phyloP scores from a whole-genome alignment of 2,329 filamentous ascomycete genomes.

The Gnomoniopsis smithogilvyi region DNA sequence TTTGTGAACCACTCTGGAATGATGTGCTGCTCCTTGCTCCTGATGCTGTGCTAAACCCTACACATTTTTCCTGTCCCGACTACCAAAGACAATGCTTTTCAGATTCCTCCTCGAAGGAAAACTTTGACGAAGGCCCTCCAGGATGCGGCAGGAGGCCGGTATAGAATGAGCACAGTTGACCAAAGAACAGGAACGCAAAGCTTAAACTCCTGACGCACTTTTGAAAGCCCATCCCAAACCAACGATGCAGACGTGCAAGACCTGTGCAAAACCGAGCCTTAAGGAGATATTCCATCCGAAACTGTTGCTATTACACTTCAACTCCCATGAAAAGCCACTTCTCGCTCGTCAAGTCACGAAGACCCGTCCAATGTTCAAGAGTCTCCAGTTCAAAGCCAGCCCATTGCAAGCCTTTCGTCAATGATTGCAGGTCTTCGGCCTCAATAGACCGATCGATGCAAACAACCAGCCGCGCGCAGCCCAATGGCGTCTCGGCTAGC shows the following conservation, averaged over 20 bases:
- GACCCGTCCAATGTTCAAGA: constrained; percentile 69
- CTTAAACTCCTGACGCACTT: neutral
- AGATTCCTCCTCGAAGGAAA: constrained; percentile 1
- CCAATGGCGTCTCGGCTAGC: constrained; percentile 73
- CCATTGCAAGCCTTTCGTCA: constrained; percentile 85
- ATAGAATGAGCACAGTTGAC: neutral
- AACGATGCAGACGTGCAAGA: neutral
- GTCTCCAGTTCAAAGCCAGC: constrained; percentile 85
- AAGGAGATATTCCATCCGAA: neutral
- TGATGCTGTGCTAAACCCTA: constrained; percentile 10
- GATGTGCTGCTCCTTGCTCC: constrained; percentile 12
- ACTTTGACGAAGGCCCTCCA: neutral
- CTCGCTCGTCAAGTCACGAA: constrained; percentile 65
- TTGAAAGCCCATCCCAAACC: neutral
- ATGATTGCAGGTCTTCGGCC: constrained; percentile 57
- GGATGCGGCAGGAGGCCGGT: constrained; percentile 2
- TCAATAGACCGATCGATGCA: constrained; percentile 73
- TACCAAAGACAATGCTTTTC: neutral
- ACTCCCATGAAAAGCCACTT: constrained; percentile 86
- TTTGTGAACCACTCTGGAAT: neutral
- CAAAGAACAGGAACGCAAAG: neutral
- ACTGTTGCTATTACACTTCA: constrained; percentile 59
- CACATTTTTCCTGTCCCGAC: constrained; percentile 1
- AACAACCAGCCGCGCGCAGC: constrained; percentile 73
- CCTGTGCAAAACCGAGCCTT: constrained; percentile 4